phyloP scores from a whole-genome alignment of 2,329 filamentous ascomycete genomes.

The Daldinia eschscholtzii region DNA sequence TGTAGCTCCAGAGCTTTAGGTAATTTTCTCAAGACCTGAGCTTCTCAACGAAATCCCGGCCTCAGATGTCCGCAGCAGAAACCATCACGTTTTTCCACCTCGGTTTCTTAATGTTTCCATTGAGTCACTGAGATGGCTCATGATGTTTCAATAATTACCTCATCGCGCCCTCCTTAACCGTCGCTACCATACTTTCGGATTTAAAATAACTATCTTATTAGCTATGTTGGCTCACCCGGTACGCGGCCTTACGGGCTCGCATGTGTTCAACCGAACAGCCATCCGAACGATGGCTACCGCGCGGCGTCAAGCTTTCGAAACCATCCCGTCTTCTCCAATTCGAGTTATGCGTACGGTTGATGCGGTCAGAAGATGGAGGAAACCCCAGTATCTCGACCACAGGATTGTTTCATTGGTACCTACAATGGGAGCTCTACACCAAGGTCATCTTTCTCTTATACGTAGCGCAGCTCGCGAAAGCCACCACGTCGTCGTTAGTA shows the following conservation, averaged over 20 bases:
- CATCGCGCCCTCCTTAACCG: slow-evolving; percentile 29
- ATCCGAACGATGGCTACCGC: slow-evolving; percentile 46
- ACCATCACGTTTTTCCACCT: slow-evolving; percentile 48
- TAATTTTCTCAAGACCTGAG: slow-evolving; percentile 10
- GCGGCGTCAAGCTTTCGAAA: slow-evolving; percentile 54
- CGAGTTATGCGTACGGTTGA: slow-evolving; percentile 82
- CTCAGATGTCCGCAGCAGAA: slow-evolving; percentile 52
- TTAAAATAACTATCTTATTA: slow-evolving; percentile 12
- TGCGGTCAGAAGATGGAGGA: slow-evolving; percentile 77
- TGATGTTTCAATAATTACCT: slow-evolving; percentile 41
- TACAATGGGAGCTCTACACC: slow-evolving; percentile 98
- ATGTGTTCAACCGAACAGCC: slow-evolving; percentile 37
- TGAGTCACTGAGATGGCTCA: slow-evolving; percentile 50
- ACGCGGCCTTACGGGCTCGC: slow-evolving; percentile 44
- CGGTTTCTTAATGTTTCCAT: slow-evolving; percentile 40
- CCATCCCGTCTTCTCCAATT: slow-evolving; percentile 69
- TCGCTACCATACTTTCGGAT: slow-evolving; percentile 2
- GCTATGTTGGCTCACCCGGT: slow-evolving; percentile 47
- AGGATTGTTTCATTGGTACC: slow-evolving; percentile 88
- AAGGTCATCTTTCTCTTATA: slow-evolving; percentile 88
- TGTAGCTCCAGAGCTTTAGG: background rate
- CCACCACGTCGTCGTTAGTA: slow-evolving; percentile 87
- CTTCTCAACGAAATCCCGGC: slow-evolving; percentile 33
- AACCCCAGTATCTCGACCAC: slow-evolving; percentile 72
- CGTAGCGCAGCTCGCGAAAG: slow-evolving; percentile 86